These are phyloP conservation scores for Tuber calosporum DNA, from an alignment of 495 filamentous ascomycete genomes.

Conservation along the genomic window DNA sequence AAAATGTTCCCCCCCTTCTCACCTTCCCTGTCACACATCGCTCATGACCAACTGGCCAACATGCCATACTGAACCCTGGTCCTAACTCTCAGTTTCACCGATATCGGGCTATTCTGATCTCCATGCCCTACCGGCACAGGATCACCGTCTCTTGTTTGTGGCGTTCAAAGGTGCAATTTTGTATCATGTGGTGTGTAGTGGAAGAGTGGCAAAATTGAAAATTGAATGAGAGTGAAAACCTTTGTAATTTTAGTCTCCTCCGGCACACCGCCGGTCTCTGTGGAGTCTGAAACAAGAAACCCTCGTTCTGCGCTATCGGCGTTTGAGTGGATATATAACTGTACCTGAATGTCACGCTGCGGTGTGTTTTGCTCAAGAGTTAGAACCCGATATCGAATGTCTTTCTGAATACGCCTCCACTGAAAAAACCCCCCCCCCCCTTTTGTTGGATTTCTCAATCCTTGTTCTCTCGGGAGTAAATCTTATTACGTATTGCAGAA, in stretches of 20 bases:
- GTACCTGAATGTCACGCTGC: no score
- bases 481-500: no score
- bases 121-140: background rate
- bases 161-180: background rate
- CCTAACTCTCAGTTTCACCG: background rate
- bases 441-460: no score
- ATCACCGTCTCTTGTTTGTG: background rate
- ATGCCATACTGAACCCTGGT: background rate
- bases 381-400: no score
- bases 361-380: no score
- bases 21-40: background rate
- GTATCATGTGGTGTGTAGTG: background rate
- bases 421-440: no score
- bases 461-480: no score
- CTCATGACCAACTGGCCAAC: constrained; percentile 3
- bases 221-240: background rate
- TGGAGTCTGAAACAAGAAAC: no score
- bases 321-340: no score
- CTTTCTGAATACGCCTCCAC: no score
- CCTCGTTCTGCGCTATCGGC: no score
- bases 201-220: background rate
- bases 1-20: background rate
- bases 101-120: background rate
- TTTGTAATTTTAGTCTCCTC: background rate
- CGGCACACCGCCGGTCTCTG: background rate